Evolutionary conservation across 164 flowering plant species (phyloP).

Genomic region (Magnolia changhungtana): DNA sequence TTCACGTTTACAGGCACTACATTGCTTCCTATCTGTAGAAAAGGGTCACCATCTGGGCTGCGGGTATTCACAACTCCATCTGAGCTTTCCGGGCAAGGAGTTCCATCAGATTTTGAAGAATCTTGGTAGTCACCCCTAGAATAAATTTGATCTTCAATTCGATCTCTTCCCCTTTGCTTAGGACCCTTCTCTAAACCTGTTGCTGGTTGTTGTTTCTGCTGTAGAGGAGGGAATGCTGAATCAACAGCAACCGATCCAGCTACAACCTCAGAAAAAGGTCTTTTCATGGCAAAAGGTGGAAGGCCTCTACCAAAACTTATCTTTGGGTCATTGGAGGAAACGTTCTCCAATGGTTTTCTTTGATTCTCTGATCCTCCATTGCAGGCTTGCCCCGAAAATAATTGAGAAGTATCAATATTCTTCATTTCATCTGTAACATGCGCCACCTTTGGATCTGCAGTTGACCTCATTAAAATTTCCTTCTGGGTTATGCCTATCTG

Average conservation of each 20-base stretch:
- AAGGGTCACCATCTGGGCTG: conserved; percentile 32
- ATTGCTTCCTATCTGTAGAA: conserved; percentile 64
- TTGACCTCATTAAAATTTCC: conserved; percentile 23
- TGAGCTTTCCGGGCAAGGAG: conserved; percentile 28
- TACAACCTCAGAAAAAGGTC: conserved; percentile 90
- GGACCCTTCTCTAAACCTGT: conserved; percentile 32
- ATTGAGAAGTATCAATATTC: conserved; percentile 23
- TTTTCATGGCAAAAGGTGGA: conserved; percentile 60
- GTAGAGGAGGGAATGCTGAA: conserved; percentile 82
- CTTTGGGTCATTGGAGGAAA: conserved; percentile 31
- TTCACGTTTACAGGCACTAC: conserved; percentile 42
- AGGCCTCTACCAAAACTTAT: conserved; percentile 60
- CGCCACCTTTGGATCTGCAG: conserved; percentile 24
- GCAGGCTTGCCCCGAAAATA: conserved; percentile 20
- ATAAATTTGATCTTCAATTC: conserved; percentile 26
- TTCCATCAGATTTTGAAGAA: conserved; percentile 28
- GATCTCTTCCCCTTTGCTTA: conserved; percentile 37
- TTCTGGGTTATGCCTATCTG: conserved; percentile 19
- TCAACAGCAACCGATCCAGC: conserved; percentile 67
- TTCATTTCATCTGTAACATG: conserved; percentile 20
- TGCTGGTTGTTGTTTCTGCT: conserved; percentile 44
- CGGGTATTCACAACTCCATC: conserved; percentile 14
- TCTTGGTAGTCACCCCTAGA: conserved; percentile 23
- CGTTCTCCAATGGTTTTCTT: conserved; percentile 19
- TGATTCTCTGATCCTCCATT: conserved; percentile 25